Evolutionary conservation across 768 basidiomycete genomes (phyloP), one percentile per base, ranked within the genome.

Genomic region (Phanerochaete sordida): DNA sequence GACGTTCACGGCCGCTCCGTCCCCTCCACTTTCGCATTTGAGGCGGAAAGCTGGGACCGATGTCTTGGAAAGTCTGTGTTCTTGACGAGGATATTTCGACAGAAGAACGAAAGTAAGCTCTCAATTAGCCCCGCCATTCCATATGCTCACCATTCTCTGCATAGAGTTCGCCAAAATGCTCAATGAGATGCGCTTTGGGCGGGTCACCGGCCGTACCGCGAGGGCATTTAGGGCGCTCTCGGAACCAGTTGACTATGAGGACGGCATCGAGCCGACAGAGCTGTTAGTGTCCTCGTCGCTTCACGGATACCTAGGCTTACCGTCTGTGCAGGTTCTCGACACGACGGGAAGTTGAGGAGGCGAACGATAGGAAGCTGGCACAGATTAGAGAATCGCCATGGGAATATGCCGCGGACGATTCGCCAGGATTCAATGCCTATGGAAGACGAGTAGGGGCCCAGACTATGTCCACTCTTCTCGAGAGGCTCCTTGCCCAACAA

Each of bases 151-250:
- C n/a, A n/a, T n/a, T n/a, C n/a, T 19, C 21, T 43, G 0, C 47
- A n/a, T n/a, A 73, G 70, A 15, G 5, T 95, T 97, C 68, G 83
- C 93, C 58, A 81, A 91, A 65, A 91, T 96, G 84, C 76, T 97
- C 44, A 95, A 95, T 67, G 81, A 84, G 55, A 90, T 96, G 87
- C 85, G 95, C 21, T 87, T 88, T 65, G 95, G 95, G 1, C 73
- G 72, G 44, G 69, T 93, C 46, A 75, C 80, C 24, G 55, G 73
- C 0, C 69, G 72, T 5, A 80, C 81, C 39, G 71, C 77, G 4
- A 63, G 65, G 11, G 75, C 77, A 3, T 93, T 97, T 74, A 70
- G 72, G 48, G 64, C 64, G 0, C 79, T 95, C 23, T 77, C 80
- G 2, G 80, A 91, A 19, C 66, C 71, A 26, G 78, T 93, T 11